A percentile compares a stretch with the other conserved stretches of the same genome.
Conservation (phyloP, 2,329 filamentous ascomycete species). For the Apiospora aurea region DNA sequence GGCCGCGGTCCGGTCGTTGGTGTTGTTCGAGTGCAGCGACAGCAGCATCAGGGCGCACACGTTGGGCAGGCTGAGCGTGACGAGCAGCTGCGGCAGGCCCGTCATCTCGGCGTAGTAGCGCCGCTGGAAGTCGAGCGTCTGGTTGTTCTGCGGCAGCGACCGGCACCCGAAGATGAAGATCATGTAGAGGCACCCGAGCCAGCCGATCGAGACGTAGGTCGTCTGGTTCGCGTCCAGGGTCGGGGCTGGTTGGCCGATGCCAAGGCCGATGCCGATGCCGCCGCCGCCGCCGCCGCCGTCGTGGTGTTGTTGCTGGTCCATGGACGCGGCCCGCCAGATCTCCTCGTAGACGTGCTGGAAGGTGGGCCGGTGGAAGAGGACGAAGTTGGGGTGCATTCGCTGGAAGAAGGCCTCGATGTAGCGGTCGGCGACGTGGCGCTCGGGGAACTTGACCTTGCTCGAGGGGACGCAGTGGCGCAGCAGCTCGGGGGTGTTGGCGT, state of each 20-base stretch:
- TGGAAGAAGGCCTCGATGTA: conserved; percentile 50
- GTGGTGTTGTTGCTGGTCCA: conserved; percentile 25
- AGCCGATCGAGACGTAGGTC: conserved; percentile 47
- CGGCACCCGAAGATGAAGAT: conserved; percentile 50
- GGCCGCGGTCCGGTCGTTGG: conserved; percentile 49
- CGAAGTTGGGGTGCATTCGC: conserved; percentile 46
- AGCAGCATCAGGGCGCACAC: conserved; percentile 51
- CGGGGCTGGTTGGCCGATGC: neutral
- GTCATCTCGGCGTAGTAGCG: conserved; percentile 44
- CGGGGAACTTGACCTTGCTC: conserved; percentile 40
- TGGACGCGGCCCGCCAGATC: conserved; percentile 40
- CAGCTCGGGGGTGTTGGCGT: conserved; percentile 32
- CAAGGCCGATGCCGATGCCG: too few species aligned
- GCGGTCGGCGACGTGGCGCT: conserved; percentile 44
- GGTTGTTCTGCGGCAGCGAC: conserved; percentile 41
- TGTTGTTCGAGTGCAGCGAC: conserved; percentile 49
- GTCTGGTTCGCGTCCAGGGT: conserved; percentile 29
- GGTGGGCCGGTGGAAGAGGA: conserved; percentile 48
- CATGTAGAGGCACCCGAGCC: conserved; percentile 50
- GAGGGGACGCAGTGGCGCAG: conserved; percentile 33
- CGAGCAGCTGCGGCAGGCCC: conserved; percentile 45
- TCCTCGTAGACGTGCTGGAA: conserved; percentile 48
- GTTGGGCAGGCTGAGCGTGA: conserved; percentile 47
- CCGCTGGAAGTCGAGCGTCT: conserved; percentile 43
- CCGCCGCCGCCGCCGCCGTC: neutral